Base-by-base conservation (phyloP, 2,329 filamentous ascomycete genomes). In the Fusarium tupiense region DNA sequence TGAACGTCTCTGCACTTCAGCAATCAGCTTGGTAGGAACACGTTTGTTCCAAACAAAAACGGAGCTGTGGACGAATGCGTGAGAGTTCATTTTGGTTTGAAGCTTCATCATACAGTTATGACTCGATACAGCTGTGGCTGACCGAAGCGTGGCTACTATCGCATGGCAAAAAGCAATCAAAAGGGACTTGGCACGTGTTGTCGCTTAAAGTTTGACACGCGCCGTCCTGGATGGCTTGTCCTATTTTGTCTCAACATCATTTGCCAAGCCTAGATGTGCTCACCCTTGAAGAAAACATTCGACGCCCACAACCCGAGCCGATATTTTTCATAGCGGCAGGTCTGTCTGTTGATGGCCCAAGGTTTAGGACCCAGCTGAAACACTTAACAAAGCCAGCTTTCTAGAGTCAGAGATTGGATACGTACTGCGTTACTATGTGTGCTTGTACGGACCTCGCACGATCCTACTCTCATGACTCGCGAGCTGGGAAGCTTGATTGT, bases 181-280 rank as follows among this genome's bases (percentile, higher is more conserved):
- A 65, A 65, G 71, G 65, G 70, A 73, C 72, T 71, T 75, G 64
- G 72, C 76, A 78, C 76, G 76, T 78, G 76, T 74, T 46, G 66
- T 77, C 70, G 72, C 67, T 74, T 71, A 77, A 72, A 68, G 73
- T 77, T 78, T 76, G 73, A 76, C 76, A 75, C 74, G 57, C 66
- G 63, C 69, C 41, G 72, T 61, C 47, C 69, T 62, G 33, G 59
- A 67, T 56, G 61, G 64, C 64, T 67, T 71, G 71, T 64, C 57
- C 70, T 61, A 33, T 69, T 68, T 59, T 69, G 69, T 77, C 71
- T 76, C 73, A 71, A 67, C 54, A 41, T 35, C 37, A 56, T 38
- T 68, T 54, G 60, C 64, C 56, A 75, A 66, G 71, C 40, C 49
- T 67, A 46, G 41, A 37, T 57, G 29, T 64, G 43, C 24, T 58